A percentile compares a stretch with the other conserved stretches of the same genome.
These are phyloP conservation scores for Neurospora sublineolata DNA, from an alignment of 495 filamentous ascomycete species.

Conservation along the genomic window DNA sequence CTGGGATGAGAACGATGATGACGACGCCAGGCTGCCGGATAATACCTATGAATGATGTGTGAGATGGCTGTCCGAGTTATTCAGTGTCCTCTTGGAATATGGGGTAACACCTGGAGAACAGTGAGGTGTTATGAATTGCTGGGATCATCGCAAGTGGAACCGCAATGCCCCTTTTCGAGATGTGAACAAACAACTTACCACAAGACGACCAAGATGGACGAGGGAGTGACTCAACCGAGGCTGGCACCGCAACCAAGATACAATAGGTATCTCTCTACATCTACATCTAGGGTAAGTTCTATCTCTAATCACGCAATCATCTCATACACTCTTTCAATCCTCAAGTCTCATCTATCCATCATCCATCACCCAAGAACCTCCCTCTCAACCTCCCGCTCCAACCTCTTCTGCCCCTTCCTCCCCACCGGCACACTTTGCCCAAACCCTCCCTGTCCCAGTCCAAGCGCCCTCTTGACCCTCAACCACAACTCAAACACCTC, in stretches of 20 bases:
- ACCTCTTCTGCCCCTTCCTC: neutral
- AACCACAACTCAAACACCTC: conserved; percentile 50
- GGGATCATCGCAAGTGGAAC: neutral
- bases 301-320: neutral
- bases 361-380: neutral
- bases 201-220: neutral
- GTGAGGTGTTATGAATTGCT: neutral
- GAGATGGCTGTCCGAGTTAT: no score
- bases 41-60: neutral
- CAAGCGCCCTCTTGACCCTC: conserved; percentile 36
- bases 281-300: neutral
- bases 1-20: neutral
- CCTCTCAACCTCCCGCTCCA: neutral
- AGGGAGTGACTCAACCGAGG: neutral
- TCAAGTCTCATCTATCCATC: neutral
- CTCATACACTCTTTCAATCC: no score
- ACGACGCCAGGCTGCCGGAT: neutral
- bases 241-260: neutral
- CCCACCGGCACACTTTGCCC: neutral
- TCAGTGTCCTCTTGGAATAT: no score
- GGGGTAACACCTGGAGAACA: neutral
- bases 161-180: neutral
- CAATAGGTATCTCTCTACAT: neutral
- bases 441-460: conserved; percentile 3
- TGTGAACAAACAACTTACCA: neutral